phyloP scores from a whole-genome alignment of 2,329 filamentous ascomycete species.

The Berkeleyomyces basicola region DNA sequence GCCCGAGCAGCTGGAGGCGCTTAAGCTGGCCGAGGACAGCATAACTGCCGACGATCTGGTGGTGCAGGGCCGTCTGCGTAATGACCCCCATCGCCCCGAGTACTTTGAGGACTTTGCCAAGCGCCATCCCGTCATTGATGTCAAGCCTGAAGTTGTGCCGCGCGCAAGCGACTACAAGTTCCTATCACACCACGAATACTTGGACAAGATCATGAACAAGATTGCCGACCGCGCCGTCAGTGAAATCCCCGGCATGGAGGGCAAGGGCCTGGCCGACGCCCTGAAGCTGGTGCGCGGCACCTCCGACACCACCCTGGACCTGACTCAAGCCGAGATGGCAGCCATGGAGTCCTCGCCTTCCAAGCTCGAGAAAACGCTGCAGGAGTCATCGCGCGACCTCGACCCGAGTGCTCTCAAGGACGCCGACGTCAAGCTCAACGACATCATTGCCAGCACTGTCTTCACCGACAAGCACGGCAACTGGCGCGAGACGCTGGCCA shows the following conservation, averaged over 20 bases:
- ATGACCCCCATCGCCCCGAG: slow-evolving; percentile 52
- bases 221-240: slow-evolving; percentile 36
- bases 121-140: slow-evolving; percentile 64
- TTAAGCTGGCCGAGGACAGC: slow-evolving; percentile 63
- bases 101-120: slow-evolving; percentile 74
- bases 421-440: slow-evolving; percentile 10
- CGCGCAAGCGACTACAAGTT: slow-evolving; percentile 37
- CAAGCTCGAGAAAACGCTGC: slow-evolving; percentile 12
- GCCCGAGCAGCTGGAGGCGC: slow-evolving; percentile 61
- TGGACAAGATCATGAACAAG: slow-evolving; percentile 17
- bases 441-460: slow-evolving; percentile 9
- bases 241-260: slow-evolving; percentile 28
- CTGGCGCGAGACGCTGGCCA: slow-evolving; percentile 22
- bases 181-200: slow-evolving; percentile 44
- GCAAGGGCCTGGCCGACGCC: slow-evolving; percentile 27
- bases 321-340: slow-evolving; percentile 33
- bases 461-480: slow-evolving; percentile 18
- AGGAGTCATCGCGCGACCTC: slow-evolving; percentile 3
- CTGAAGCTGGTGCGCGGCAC: slow-evolving; percentile 27
- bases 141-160: slow-evolving; percentile 34
- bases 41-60: slow-evolving; percentile 60
- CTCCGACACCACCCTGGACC: slow-evolving; percentile 28
- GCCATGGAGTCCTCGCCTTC: slow-evolving; percentile 35
- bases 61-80: slow-evolving; percentile 52
- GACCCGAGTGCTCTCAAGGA: slow-evolving; percentile 10